Base-by-base conservation (phyloP, 257 asterid genomes). In the Solanum neorickii region DNA sequence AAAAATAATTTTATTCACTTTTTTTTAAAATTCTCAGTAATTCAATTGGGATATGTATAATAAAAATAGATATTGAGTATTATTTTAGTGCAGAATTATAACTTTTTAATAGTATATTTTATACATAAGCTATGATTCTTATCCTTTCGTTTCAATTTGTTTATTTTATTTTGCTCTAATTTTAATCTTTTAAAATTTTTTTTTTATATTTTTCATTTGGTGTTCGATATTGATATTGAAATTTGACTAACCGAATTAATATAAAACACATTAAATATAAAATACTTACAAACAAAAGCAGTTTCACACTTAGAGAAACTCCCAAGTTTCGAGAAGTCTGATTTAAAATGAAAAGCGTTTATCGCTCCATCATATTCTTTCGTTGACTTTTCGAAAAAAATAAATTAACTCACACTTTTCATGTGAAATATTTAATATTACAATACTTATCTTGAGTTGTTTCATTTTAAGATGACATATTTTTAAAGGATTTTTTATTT, bases 211-310 rank as follows among this genome's bases (percentile, higher is more conserved):
- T 16, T 52, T 1, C 0, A 2, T 52, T 23, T 7, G 2, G 4
- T 52, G 62, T 52, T 0, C 1, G 5, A 0, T 56, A 56, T 0
- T 4, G 2, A 56, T 18, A 56, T 56, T 56, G 11, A 2, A 56
- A 2, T 7, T 1, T 0, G n/a, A 56, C 4, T 56, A 18, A 56
- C 0, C 7, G 7, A 35, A 35, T 35, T 35, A 35, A 35, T 35
- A 5, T 35, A 1, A 0, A 35, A 16, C 9, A 16, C 9, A 52
- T 52, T 52, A 3, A 16, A 21, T 0, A 8, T 49, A 49, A 52
- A 52, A 0, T 0, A 0, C 4, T 52, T 10, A 0, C 1, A 6
- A 18, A 18, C 10, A 56, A 56, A 56, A 18, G 4, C 9, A 0
- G 18, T 18, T 56, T 6, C 0, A n/a, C n/a, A 56, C n/a, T 21